Evolutionary conservation across 495 filamentous ascomycete genomes (phyloP).

Genomic region (Staphylotrichum tortipilum): DNA sequence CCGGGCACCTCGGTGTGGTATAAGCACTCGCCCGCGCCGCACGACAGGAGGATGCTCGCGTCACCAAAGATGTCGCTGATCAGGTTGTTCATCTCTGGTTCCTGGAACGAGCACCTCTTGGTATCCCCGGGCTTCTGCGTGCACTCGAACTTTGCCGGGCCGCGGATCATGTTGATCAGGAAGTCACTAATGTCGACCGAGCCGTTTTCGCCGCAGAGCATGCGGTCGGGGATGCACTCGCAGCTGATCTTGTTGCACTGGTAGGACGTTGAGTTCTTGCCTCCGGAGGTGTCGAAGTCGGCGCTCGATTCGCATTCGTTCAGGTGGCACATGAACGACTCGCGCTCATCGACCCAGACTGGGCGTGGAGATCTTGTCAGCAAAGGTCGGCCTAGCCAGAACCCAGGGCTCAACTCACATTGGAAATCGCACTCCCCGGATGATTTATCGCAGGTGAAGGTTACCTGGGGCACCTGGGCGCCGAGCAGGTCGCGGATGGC

Average conservation of each 20-base stretch:
- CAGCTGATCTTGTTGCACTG: slow-evolving; percentile 76
- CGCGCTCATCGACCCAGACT: slow-evolving; percentile 89
- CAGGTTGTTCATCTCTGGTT: slow-evolving; percentile 81
- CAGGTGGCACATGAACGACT: slow-evolving; percentile 93
- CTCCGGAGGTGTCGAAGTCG: slow-evolving; percentile 49
- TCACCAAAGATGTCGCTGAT: slow-evolving; percentile 87
- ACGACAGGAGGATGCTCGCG: slow-evolving; percentile 72
- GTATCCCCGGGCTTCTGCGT: slow-evolving; percentile 50
- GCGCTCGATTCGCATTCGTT: slow-evolving; percentile 67
- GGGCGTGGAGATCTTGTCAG: slow-evolving; percentile 35
- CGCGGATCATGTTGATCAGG: slow-evolving; percentile 65
- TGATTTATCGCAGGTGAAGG: slow-evolving; percentile 79
- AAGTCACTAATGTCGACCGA: slow-evolving; percentile 92
- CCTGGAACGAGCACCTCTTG: slow-evolving; percentile 69
- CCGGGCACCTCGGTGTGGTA: slow-evolving; percentile 88
- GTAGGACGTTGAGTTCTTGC: slow-evolving; percentile 72
- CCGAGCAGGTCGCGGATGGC: slow-evolving; percentile 85
- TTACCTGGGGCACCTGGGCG: slow-evolving; percentile 78
- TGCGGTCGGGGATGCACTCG: slow-evolving; percentile 79
- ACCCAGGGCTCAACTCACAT: slow-evolving; percentile 52
- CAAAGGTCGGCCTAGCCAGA: background rate
- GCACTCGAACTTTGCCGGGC: slow-evolving; percentile 76
- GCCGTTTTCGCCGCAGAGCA: slow-evolving; percentile 84
- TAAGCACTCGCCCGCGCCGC: slow-evolving; percentile 82
- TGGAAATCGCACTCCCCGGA: slow-evolving; percentile 80